Evolutionary conservation across 176 grass and related monocot genomes (phyloP).

Genomic region (Oryza australiensis): DNA sequence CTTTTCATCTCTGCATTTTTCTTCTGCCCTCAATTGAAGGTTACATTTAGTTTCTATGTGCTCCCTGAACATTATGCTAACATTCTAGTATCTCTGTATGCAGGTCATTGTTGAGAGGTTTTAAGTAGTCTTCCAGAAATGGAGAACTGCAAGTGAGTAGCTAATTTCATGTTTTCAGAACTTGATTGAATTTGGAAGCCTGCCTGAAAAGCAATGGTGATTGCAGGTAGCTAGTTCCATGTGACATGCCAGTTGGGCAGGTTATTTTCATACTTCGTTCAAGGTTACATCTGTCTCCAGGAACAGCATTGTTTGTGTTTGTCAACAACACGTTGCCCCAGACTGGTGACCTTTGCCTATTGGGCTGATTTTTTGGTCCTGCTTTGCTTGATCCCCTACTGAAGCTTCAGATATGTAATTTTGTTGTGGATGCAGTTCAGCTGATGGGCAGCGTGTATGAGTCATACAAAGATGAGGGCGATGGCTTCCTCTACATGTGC

Average conservation of each 20-base stretch:
- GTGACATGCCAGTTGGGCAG: constrained; percentile 61
- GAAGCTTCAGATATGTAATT: neutral
- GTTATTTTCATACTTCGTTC: constrained; percentile 68
- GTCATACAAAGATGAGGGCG: constrained; percentile 58
- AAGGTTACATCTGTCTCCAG: constrained; percentile 58
- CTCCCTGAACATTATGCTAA: neutral
- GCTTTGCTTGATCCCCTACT: no score
- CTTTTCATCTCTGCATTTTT: neutral
- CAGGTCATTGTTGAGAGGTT: constrained; percentile 45
- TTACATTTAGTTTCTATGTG: neutral
- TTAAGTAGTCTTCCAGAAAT: constrained; percentile 39
- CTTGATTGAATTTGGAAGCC: neutral
- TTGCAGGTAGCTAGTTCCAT: constrained; percentile 34
- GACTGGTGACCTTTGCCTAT: constrained; percentile 45
- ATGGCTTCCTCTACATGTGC: constrained; percentile 92
- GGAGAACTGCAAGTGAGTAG: constrained; percentile 41
- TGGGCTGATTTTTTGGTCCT: neutral
- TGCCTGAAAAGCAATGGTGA: neutral
- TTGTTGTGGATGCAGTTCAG: constrained; percentile 26
- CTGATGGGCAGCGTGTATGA: constrained; percentile 61
- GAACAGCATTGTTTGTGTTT: constrained; percentile 83
- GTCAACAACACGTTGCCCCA: constrained; percentile 76
- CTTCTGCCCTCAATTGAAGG: neutral
- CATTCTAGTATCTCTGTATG: neutral
- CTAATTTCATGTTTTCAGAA: neutral